Percentiles rank a stretch among this genome's conserved stretches.
These are phyloP conservation scores for Fusarium tupiense DNA, from an alignment of 2,329 filamentous ascomycete genomes.

Conservation along the genomic window DNA sequence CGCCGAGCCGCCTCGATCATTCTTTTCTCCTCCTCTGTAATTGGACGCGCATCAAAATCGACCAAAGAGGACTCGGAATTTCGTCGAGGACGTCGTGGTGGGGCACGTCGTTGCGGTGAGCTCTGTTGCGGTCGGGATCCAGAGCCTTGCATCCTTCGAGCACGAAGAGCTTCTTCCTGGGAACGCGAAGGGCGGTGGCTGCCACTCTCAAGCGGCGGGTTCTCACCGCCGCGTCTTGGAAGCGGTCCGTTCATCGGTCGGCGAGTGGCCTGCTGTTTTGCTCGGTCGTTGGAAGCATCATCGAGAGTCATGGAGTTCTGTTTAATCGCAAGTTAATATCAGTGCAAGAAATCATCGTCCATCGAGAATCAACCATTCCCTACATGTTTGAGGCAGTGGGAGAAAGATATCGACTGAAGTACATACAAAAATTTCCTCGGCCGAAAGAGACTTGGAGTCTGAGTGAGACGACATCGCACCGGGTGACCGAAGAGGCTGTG, in stretches of 20 bases:
- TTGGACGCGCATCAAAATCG: slow-evolving; percentile 64
- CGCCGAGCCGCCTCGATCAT: slow-evolving; percentile 50
- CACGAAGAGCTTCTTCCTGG: slow-evolving; percentile 71
- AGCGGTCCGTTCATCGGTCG: slow-evolving; percentile 47
- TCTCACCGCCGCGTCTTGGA: slow-evolving; percentile 51
- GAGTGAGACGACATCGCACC: slow-evolving; percentile 62
- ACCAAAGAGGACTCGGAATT: slow-evolving; percentile 84
- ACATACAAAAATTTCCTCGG: slow-evolving; percentile 83
- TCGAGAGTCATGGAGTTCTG: slow-evolving; percentile 76
- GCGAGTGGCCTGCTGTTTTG: slow-evolving; percentile 52
- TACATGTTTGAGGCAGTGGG: not conserved
- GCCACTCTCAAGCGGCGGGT: slow-evolving; percentile 54
- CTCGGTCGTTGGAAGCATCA: slow-evolving; percentile 57
- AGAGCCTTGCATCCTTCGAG: slow-evolving; percentile 54
- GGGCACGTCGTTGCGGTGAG: slow-evolving; percentile 47
- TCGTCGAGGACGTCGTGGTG: slow-evolving; percentile 64
- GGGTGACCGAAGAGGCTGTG: slow-evolving; percentile 53
- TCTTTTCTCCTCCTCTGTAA: slow-evolving; percentile 63
- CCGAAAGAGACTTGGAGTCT: slow-evolving; percentile 59
- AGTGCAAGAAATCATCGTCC: not conserved
- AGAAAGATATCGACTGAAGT: not conserved
- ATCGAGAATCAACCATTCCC: not conserved
- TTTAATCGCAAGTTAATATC: slow-evolving; percentile 20
- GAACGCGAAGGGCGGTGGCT: slow-evolving; percentile 71
- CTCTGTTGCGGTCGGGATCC: slow-evolving; percentile 47